These are phyloP conservation scores for Phoma sp. DNA, from an alignment of 2,329 filamentous ascomycete genomes.

Conservation along the genomic window DNA sequence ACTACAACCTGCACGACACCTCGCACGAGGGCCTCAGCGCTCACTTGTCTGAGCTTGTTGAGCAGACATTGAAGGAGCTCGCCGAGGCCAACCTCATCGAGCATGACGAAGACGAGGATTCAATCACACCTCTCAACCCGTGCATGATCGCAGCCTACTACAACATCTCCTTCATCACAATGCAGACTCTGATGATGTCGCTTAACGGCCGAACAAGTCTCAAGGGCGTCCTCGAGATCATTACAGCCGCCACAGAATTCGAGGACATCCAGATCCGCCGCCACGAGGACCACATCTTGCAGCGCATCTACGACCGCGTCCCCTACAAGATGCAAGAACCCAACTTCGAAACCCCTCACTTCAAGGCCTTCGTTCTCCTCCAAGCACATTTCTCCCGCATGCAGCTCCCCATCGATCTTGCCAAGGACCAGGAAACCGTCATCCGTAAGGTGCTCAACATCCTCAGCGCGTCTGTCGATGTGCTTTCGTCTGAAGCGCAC, in stretches of 20 bases:
- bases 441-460: conserved; percentile 85
- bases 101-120: conserved; percentile 86
- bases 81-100: conserved; percentile 95
- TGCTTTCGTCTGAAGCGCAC: conserved; percentile 93
- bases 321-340: conserved; percentile 94
- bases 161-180: conserved; percentile 98
- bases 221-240: conserved; percentile 95
- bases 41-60: conserved; percentile 92
- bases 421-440: conserved; percentile 92
- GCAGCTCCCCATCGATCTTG: conserved; percentile 93
- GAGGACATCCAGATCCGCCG: conserved; percentile 93
- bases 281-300: conserved; percentile 86
- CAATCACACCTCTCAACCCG: conserved; percentile 86
- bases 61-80: conserved; percentile 89
- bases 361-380: conserved; percentile 96
- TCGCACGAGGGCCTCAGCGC: conserved; percentile 93
- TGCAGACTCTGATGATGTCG: conserved; percentile 97
- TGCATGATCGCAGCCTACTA: conserved; percentile 99
- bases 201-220: conserved; percentile 88
- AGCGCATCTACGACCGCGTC: conserved; percentile 90
- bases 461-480: conserved; percentile 90
- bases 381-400: conserved; percentile 98
- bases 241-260: conserved; percentile 96
- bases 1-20: conserved; percentile 87
- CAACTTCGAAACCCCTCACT: conserved; percentile 91